A percentile compares a stretch with the other conserved stretches of the same genome.
phyloP scores from a whole-genome alignment of 441 rosid species.

The Codiaeum variegatum region DNA sequence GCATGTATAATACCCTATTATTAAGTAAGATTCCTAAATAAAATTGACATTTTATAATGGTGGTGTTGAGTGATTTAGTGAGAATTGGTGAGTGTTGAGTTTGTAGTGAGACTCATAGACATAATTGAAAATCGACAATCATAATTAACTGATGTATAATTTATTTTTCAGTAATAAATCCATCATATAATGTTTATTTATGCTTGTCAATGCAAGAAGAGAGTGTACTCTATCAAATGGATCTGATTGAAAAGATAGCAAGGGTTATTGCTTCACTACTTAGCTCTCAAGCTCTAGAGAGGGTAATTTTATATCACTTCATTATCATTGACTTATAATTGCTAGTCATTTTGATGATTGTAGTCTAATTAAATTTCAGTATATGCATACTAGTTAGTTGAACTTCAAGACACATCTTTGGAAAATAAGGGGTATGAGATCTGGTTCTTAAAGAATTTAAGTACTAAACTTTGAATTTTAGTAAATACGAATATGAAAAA shows the following conservation, averaged over 20 bases:
- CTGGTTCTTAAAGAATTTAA: no score
- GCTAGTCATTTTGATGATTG: constrained; percentile 23
- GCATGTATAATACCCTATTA: no score
- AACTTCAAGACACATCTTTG: no score
- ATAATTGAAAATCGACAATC: no score
- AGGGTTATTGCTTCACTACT: constrained; percentile 99
- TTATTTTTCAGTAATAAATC: constrained; percentile 23
- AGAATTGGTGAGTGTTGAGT: no score
- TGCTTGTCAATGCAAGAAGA: constrained; percentile 98
- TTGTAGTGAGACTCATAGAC: no score
- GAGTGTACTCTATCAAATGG: constrained; percentile 97
- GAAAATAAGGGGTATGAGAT: no score
- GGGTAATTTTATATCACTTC: constrained; percentile 44
- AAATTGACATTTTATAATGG: no score
- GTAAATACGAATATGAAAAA: no score
- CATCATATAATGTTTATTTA: constrained; percentile 40
- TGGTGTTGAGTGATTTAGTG: no score
- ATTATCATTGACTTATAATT: constrained; percentile 16
- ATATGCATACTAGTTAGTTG: constrained; percentile 66
- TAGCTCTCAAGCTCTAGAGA: constrained; percentile 94
- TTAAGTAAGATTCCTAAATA: no score
- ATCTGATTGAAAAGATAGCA: constrained; percentile 98
- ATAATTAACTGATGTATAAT: not conserved
- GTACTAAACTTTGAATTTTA: no score
- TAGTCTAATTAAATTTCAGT: constrained; percentile 46